These are phyloP conservation scores for Neopestalotiopsis sp. DNA, from an alignment of 2,329 filamentous ascomycete species.

Conservation along the genomic window DNA sequence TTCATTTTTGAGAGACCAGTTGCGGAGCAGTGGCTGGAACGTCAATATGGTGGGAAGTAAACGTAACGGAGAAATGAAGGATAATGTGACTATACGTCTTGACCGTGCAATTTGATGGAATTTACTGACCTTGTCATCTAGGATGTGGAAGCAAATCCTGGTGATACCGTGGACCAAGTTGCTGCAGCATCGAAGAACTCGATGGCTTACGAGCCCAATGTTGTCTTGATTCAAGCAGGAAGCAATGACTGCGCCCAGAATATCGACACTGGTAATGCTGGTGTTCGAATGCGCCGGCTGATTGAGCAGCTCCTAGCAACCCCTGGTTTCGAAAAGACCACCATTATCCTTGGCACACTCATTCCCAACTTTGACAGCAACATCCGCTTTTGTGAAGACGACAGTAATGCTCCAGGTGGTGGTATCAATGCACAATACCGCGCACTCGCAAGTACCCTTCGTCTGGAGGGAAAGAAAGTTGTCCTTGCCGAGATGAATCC, in stretches of 20 bases:
- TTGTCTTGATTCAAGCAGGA: slow-evolving; percentile 35
- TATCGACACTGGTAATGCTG: slow-evolving; percentile 27
- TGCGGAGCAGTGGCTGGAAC: slow-evolving; percentile 26
- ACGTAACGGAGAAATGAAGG: slow-evolving; percentile 26
- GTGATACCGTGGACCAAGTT: slow-evolving; percentile 23
- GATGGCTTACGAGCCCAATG: slow-evolving; percentile 23
- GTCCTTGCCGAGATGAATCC: slow-evolving; percentile 12
- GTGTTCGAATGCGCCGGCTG: slow-evolving; percentile 29
- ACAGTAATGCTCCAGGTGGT: no score
- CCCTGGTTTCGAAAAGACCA: slow-evolving; percentile 20
- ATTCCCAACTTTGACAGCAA: no score
- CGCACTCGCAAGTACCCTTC: neutral
- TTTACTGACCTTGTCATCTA: neutral
- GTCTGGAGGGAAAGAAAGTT: neutral
- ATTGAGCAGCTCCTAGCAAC: neutral
- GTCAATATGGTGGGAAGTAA: slow-evolving; percentile 33
- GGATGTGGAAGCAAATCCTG: slow-evolving; percentile 23
- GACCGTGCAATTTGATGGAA: neutral
- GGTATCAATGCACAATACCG: no score
- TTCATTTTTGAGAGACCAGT: slow-evolving; percentile 25
- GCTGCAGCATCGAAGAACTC: slow-evolving; percentile 9
- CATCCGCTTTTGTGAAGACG: no score
- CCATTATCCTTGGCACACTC: no score
- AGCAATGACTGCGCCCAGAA: slow-evolving; percentile 34
- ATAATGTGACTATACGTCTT: slow-evolving; percentile 27